Base-by-base conservation (phyloP, 2,329 filamentous ascomycete species). In the Pseudocercospora eumusae region DNA sequence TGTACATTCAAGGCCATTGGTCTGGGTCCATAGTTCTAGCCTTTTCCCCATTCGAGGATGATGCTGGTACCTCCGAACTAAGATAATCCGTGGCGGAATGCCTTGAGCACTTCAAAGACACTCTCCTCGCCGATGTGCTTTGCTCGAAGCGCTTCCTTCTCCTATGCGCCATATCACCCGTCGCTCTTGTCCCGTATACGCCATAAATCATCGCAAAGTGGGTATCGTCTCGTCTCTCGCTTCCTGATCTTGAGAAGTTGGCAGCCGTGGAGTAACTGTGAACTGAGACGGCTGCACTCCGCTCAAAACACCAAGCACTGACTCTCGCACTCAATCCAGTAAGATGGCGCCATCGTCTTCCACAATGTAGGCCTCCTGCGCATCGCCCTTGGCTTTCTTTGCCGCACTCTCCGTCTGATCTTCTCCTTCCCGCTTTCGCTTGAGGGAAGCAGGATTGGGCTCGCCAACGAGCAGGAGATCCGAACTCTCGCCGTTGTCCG, bases 321-420 rank as follows among this genome's bases (percentile, higher is more conserved):
- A 44, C 15, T 5, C 4, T 25, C 40, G n/a, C 27, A 33, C 53
- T 71, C 69, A 66, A 49, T 74, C 72, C 27, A 74, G 60, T n/a
- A 72, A 33, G 59, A 74, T 74, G 11, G 71, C 67, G 20, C 71
- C 71, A 47, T 70, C 70, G 44, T 71, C 68, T 23, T 70, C 69
- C 8, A 68, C 63, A 8, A 69, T 67, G 23, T 64, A 56, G 7
- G 66, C 64, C 28, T 54, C 47, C 27, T 66, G 62, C n/a, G 66
- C 60, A n/a, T 60, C 56, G n/a, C 57, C 50, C 62, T 67, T 68
- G 20, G 66, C 65, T 45, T 66, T 66, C 65, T 73, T 73, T 52
- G 52, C 61, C 23, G 65, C 64, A 18, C 40, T 52, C 13, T 69
- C 69, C 13, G 61, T 59, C 18, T 68, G 68, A 7, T 69, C 69